Conservation (phyloP, 805 yeast species). For the Starmerella stellata region DNA sequence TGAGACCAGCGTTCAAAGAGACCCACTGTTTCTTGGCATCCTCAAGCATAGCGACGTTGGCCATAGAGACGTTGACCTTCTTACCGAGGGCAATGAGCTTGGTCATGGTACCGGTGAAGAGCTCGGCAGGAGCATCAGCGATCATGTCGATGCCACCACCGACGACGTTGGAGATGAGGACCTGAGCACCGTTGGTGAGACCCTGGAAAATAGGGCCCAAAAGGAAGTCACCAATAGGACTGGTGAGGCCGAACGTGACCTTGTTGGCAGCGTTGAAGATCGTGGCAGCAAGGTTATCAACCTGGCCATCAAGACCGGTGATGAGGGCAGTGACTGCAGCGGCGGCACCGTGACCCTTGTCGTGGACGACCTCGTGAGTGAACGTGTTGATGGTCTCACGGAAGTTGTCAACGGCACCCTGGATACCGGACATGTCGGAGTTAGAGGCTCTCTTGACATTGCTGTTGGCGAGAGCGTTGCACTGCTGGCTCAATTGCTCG, state of each 20-base stretch:
- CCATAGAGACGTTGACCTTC: slow-evolving; percentile 11
- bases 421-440: slow-evolving; percentile 9
- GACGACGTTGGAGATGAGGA: slow-evolving; percentile 15
- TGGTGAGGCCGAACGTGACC: slow-evolving; percentile 13
- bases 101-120: slow-evolving; percentile 11
- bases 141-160: slow-evolving; percentile 17
- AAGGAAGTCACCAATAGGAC: slow-evolving; percentile 11
- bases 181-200: slow-evolving; percentile 21
- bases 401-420: slow-evolving; percentile 14
- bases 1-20: not conserved
- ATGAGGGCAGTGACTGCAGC: slow-evolving; percentile 16
- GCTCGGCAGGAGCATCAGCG: slow-evolving; percentile 15
- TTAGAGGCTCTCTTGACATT: slow-evolving; percentile 9
- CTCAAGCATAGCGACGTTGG: slow-evolving; percentile 5
- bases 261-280: slow-evolving; percentile 9
- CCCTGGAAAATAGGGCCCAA: slow-evolving; percentile 22
- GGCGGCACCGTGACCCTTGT: slow-evolving; percentile 16
- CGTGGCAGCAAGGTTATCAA: slow-evolving; percentile 19
- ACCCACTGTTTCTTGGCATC: slow-evolving; percentile 1
- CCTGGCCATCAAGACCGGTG: slow-evolving; percentile 23
- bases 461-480: not conserved
- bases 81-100: slow-evolving; percentile 13
- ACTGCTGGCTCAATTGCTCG: slow-evolving; percentile 9
- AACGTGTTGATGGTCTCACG: slow-evolving; percentile 15
- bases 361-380: slow-evolving; percentile 8